Evolutionary conservation across 2,329 filamentous ascomycete species (phyloP), one percentile per base, ranked within the genome.

Genomic region (Thelonectria rubi): DNA sequence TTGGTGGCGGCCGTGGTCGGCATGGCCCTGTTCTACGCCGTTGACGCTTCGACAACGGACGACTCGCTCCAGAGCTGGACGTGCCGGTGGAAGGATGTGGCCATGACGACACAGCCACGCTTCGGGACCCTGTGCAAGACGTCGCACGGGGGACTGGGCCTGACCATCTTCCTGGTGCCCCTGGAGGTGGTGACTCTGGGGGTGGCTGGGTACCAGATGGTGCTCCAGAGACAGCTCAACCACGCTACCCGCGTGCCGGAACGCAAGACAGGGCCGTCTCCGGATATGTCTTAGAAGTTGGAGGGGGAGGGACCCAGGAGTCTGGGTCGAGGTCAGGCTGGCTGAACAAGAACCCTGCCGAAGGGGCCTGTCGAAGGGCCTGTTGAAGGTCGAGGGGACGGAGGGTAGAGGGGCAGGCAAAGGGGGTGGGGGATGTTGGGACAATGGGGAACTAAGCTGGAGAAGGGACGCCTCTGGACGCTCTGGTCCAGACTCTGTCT

Each of bases 11-110:
- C 83, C 40, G 72, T 88, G 51, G 76, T 87, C 57, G 81, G 82
- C 63, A 82, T 86, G 70, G 76, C 80, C 53, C 81, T 88, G 73
- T 87, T 85, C 73, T 89, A 87, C 69, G 79, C 78, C 56, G 79
- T 85, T 73, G 84, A 87, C 66, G 73, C 80, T 17, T 88, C 86
- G 3, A 75, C 74, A 14, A 79, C 77, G 9, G 76, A 77, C 60
- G 84, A 87, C 70, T 86, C 84, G 7, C 74, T 89, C 11, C 79
- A 88, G 70, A 87, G 84, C 74, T 89, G 87, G 87, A 84, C 81
- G 42, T 89, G 87, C 73, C 84, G 85, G 64, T 89, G 87, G 86
- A 74, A 76, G 9, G 69, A 77, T 20, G 76, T 88, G n/a, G 73
- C 75, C 62, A 87, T 88, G 84, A 67, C 69, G 15, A 71, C 76